Conservation (phyloP, 805 yeast genomes). For the Kodamaea kaohsiungensis region DNA sequence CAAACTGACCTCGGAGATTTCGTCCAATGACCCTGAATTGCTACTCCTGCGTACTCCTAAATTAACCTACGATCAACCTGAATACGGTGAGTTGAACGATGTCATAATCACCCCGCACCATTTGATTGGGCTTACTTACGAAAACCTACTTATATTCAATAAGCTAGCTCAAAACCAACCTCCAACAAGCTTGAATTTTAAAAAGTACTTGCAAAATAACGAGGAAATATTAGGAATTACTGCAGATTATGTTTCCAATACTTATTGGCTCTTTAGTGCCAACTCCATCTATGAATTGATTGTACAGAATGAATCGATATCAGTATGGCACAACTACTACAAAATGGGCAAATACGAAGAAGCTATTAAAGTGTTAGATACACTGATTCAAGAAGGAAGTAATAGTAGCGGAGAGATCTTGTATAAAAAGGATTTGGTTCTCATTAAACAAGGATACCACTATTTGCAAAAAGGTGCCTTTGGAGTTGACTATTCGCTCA, state of each 20-base stretch:
- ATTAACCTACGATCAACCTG: slow-evolving; percentile 6
- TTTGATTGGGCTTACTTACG: slow-evolving; percentile 20
- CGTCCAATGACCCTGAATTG: slow-evolving; percentile 35
- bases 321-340: slow-evolving; percentile 63
- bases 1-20: slow-evolving; percentile 17
- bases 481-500: slow-evolving; percentile 23
- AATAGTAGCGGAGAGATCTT: not conserved
- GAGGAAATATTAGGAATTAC: slow-evolving; percentile 26
- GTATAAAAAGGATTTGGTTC: slow-evolving; percentile 44
- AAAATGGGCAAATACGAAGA: slow-evolving; percentile 45
- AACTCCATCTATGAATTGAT: slow-evolving; percentile 69
- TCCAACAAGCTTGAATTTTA: not conserved
- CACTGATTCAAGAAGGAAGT: not conserved
- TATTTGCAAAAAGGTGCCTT: slow-evolving; percentile 35
- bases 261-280: slow-evolving; percentile 77
- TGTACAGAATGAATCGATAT: slow-evolving; percentile 64
- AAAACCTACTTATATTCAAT: slow-evolving; percentile 26
- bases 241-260: slow-evolving; percentile 35
- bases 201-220: slow-evolving; percentile 4
- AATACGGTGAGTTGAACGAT: slow-evolving; percentile 8
- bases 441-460: slow-evolving; percentile 55
- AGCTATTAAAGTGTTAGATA: slow-evolving; percentile 13
- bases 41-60: slow-evolving; percentile 14
- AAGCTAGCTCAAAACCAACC: slow-evolving; percentile 25
- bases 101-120: slow-evolving; percentile 33